Evolutionary conservation across 306 rosid genomes (phyloP).

Genomic region (Citrullus mucosospermus): DNA sequence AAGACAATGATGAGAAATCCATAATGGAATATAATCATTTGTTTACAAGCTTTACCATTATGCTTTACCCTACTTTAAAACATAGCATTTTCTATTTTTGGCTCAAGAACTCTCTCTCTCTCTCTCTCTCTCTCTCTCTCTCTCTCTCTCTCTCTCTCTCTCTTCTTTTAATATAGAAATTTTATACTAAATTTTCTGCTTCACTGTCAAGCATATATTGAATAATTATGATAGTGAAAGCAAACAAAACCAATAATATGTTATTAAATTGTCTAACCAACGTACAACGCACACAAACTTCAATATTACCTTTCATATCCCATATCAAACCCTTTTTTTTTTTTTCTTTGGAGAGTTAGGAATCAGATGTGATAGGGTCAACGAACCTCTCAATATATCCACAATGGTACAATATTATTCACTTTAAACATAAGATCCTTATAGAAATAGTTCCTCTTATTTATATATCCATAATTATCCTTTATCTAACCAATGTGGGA

Average conservation of each 20-base stretch:
- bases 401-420: too few species aligned
- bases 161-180: not conserved
- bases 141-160: not conserved
- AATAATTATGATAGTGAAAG: not conserved
- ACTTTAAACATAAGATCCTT: too few species aligned
- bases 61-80: not conserved
- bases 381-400: too few species aligned
- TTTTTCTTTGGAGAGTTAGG: too few species aligned
- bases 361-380: too few species aligned
- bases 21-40: not conserved
- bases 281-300: not conserved
- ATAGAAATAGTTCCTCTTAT: too few species aligned
- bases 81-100: not conserved
- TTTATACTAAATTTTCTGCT: not conserved
- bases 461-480: too few species aligned
- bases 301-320: not conserved
- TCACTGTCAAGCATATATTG: not conserved
- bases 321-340: not conserved
- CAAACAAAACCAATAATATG: not conserved
- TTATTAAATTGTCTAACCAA: not conserved
- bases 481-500: too few species aligned
- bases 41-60: not conserved
- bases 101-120: not conserved
- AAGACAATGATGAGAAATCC: not conserved
- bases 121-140: not conserved